phyloP scores from a whole-genome alignment of 768 basidiomycete genomes.

The Leccinum rimulosum region DNA sequence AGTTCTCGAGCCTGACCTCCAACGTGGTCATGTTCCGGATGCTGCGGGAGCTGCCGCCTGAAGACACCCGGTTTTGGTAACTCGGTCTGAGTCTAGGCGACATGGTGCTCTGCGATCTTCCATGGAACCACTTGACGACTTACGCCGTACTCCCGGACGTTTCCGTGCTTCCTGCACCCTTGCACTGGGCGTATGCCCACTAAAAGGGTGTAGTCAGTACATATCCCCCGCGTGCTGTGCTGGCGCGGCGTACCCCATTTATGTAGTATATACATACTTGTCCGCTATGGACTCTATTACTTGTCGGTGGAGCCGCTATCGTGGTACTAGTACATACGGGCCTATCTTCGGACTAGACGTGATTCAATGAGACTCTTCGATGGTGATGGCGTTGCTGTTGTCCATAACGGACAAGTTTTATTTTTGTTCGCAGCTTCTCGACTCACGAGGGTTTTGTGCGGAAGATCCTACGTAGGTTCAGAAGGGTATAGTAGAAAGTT shows the following conservation, averaged over 20 bases:
- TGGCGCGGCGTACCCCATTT: not conserved
- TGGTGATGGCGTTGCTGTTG: not conserved
- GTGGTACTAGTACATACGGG: conserved; percentile 3
- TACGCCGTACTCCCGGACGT: not conserved
- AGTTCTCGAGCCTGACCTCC: conserved; percentile 50
- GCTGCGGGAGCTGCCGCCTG: conserved; percentile 34
- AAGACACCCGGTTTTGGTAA: conserved; percentile 43
- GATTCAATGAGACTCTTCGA: not conserved
- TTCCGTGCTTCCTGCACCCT: not conserved
- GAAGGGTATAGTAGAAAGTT: not conserved
- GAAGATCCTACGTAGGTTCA: not conserved
- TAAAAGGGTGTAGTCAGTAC: conserved; percentile 2
- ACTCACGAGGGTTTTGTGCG: not conserved
- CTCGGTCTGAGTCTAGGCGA: not conserved
- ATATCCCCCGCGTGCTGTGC: not conserved
- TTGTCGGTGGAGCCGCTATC: not conserved
- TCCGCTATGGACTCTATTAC: conserved; percentile 9
- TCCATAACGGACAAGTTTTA: not conserved
- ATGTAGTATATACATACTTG: conserved; percentile 7
- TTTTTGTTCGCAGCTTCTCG: not conserved
- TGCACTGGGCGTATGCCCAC: not conserved
- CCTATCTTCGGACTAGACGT: not conserved
- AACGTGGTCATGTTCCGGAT: conserved; percentile 46
- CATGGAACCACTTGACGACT: not conserved
- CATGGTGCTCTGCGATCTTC: not conserved